Base-by-base conservation (phyloP, 1,284 basidiomycete genomes). In the Prillingera fragicola region DNA sequence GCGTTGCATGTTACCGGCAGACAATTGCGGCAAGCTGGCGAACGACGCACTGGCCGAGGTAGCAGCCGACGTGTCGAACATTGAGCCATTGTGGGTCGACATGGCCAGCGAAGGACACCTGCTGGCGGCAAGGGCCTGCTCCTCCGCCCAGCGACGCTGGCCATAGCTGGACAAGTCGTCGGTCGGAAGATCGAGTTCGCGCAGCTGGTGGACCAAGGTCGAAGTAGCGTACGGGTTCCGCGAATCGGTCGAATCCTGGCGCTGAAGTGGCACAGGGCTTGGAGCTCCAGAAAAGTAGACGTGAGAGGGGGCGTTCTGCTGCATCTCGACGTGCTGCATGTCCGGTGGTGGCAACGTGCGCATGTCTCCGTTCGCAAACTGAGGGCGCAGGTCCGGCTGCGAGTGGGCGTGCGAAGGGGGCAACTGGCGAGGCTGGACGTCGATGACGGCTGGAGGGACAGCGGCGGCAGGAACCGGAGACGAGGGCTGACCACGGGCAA, bases 371-470 rank as follows among this genome's bases (percentile, higher is more conserved):
- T 67, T 57, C 39, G 58, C 65, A 41, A 69, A 69, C 0, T 57
- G 48, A 48, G 63, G 14, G 29, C 29, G 25, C 21, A 19, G 32
- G 33, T 5, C 26, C 23, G 24, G 33, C 35, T 41, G 74, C 53
- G 73, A 63, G 63, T 80, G 76, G 32, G 78, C 79, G 64, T 82
- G 81, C 17, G 79, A 80, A 8, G 79, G 79, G 27, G 77, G 80
- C n/a, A 78, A 62, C 40, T 71, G 73, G 28, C 80, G 79, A 18
- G 80, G 77, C 12, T 80, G 77, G 38, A 76, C 69, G 34, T 75
- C 69, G 74, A 57, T 76, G 23, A 57, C 56, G n/a, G 41, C 24
- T 10, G 56, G 40, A 13, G 23, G 38, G n/a, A n/a, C n/a, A n/a
- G n/a, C n/a, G n/a, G n/a, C n/a, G n/a, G n/a, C n/a, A n/a, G n/a